These are phyloP conservation scores for Magnaporthiopsis rhizophila DNA, from an alignment of 2,329 filamentous ascomycete species.

Conservation along the genomic window DNA sequence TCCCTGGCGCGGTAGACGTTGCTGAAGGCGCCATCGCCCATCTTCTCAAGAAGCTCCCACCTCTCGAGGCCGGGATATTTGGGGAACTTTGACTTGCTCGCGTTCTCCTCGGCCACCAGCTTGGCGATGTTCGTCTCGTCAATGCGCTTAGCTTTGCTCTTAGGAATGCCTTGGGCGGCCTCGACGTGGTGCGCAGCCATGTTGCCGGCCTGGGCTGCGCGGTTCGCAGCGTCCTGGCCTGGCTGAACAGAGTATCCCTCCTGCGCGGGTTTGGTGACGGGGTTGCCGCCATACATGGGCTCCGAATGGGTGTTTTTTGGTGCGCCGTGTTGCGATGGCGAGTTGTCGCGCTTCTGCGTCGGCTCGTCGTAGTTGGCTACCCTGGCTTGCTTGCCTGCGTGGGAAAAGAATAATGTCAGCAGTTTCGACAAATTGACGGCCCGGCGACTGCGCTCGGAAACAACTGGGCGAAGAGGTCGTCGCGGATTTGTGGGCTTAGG, in stretches of 20 bases:
- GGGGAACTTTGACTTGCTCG: conserved; percentile 77
- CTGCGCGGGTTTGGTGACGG: conserved; percentile 37
- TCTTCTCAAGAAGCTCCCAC: conserved; percentile 87
- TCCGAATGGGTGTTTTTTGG: conserved; percentile 51
- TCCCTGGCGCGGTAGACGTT: conserved; percentile 93
- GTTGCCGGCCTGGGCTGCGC: conserved; percentile 59
- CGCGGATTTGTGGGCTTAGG: neutral
- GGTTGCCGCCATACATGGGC: conserved; percentile 26
- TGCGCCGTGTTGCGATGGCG: conserved; percentile 37
- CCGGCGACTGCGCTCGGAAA: no score
- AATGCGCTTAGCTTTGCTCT: conserved; percentile 34
- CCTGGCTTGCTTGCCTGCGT: conserved; percentile 77
- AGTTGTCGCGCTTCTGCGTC: conserved; percentile 43
- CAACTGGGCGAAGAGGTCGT: no score
- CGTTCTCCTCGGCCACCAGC: conserved; percentile 86
- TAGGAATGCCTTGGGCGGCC: conserved; percentile 46
- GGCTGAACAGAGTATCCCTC: conserved; percentile 56
- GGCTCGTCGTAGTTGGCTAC: conserved; percentile 47
- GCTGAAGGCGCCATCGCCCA: conserved; percentile 98
- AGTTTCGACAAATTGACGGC: neutral
- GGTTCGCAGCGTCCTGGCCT: conserved; percentile 50
- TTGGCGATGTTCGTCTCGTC: conserved; percentile 69
- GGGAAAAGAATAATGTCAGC: neutral
- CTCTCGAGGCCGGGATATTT: conserved; percentile 76
- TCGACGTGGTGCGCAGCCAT: conserved; percentile 55